phyloP scores from a whole-genome alignment of 805 yeast genomes.

The Ogataea polymorpha region DNA sequence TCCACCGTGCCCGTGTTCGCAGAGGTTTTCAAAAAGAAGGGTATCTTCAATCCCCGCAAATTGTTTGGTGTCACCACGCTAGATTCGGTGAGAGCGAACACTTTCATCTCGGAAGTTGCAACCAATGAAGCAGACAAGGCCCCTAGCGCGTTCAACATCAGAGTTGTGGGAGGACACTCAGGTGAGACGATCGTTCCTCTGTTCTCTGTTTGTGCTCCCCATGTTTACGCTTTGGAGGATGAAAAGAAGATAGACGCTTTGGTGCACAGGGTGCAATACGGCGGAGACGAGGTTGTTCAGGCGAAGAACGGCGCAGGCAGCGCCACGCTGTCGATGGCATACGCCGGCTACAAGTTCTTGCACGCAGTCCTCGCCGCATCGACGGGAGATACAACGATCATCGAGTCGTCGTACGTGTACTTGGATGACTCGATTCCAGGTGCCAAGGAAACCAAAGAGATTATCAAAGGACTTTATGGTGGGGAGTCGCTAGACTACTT shows the following conservation, averaged over 20 bases:
- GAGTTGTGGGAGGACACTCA: constrained; percentile 91
- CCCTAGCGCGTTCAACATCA: constrained; percentile 55
- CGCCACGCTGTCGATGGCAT: constrained; percentile 95
- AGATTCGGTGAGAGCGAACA: constrained; percentile 68
- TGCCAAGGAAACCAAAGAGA: constrained; percentile 46
- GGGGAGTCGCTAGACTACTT: constrained; percentile 41
- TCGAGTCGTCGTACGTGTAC: constrained; percentile 65
- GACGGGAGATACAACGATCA: constrained; percentile 59
- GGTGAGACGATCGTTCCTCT: constrained; percentile 89
- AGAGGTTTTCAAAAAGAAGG: constrained; percentile 49
- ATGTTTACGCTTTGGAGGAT: constrained; percentile 28
- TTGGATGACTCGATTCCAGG: constrained; percentile 49
- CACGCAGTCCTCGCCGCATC: constrained; percentile 61
- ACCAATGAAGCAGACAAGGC: constrained; percentile 34
- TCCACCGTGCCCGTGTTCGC: constrained; percentile 61
- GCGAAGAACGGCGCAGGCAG: constrained; percentile 95
- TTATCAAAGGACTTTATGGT: constrained; percentile 34
- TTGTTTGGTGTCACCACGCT: constrained; percentile 60
- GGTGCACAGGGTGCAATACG: constrained; percentile 81
- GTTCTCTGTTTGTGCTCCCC: constrained; percentile 44
- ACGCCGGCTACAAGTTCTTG: constrained; percentile 79
- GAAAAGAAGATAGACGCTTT: constrained; percentile 47
- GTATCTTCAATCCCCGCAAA: constrained; percentile 49
- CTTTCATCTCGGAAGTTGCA: constrained; percentile 61
- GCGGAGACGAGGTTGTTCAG: constrained; percentile 92